Percentiles rank a stretch among this genome's conserved stretches.
Conservation (phyloP, 768 basidiomycete genomes). For the Albatrellus ellisii region DNA sequence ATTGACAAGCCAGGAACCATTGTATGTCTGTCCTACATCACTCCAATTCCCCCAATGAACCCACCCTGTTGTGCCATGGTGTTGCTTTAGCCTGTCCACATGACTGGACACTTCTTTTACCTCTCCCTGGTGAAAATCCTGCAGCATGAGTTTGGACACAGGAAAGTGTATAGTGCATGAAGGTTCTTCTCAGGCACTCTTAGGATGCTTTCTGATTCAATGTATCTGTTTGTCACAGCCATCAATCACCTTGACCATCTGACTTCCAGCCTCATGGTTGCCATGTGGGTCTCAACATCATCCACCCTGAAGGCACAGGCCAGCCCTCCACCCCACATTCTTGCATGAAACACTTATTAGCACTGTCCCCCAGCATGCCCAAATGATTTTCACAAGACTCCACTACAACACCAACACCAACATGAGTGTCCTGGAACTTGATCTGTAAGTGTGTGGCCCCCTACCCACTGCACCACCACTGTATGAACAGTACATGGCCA, state of each 20-base stretch:
- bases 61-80: background rate
- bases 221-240: conserved; percentile 41
- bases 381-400: conserved; percentile 77
- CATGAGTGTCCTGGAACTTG: conserved; percentile 80
- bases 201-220: background rate
- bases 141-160: conserved; percentile 68
- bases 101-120: conserved; percentile 79
- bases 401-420: conserved; percentile 70
- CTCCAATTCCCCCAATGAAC: background rate
- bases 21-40: conserved; percentile 47
- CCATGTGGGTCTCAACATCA: conserved; percentile 94
- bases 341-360: conserved; percentile 2
- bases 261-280: conserved; percentile 94
- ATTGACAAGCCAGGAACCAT: conserved; percentile 96
- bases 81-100: conserved; percentile 80
- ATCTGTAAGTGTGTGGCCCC: no score
- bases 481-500: no score
- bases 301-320: conserved; percentile 92
- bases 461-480: no score
- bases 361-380: conserved; percentile 50
- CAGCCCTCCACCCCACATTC: conserved; percentile 1
- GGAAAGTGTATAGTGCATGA: conserved; percentile 74
- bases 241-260: conserved; percentile 90
- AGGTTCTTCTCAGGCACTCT: no score
- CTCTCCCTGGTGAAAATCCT: conserved; percentile 85